Base-by-base conservation (phyloP, 2,329 filamentous ascomycete species). In the Fusarium marasasianum region DNA sequence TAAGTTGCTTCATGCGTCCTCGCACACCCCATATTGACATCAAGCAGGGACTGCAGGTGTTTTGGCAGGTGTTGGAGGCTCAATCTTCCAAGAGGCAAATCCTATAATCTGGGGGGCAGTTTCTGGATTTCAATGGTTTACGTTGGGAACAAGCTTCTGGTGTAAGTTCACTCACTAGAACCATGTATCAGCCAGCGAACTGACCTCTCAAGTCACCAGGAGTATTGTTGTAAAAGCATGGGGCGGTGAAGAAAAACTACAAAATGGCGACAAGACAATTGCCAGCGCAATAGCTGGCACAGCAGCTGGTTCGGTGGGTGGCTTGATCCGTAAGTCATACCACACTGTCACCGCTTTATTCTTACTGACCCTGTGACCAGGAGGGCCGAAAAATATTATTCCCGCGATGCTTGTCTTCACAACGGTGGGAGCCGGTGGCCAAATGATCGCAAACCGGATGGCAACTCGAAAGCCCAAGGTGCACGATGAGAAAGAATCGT, bases 71-170 rank as follows among this genome's bases (percentile, higher is more conserved):
- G 91, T 92, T 58, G 88, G 92, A 56, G 88, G 89, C 41, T 95
- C 94, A 35, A 92, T 97, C 53, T 82, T 95, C 54, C 88, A 91
- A 66, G 92, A 92, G 24, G 87, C 86, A 29, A 89, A 88, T 20
- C 91, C 93, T 8, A 87, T 90, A 6, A 82, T 96, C 12, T 96
- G 94, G 83, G 92, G 94, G 1, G 76, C 92, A 18, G 88, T 91
- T 43, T 91, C 92, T 29, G 93, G 94, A 24, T 85, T 94, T 45
- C 94, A 97, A 83, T 98, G 94, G 90, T 94, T 94, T 82, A 87
- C 90, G 47, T 87, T 97, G 44, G 94, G 94, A 41, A 90, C 89
- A 53, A 93, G 90, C 22, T 98, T 92, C 80, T 96, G 91, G 87
- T 91, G 92, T 91, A 85, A 79, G 89, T 83, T 47, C 3, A 40